These are phyloP conservation scores for Stevia rebaudiana DNA, from an alignment of 140 eudicot genomes.

Conservation along the genomic window DNA sequence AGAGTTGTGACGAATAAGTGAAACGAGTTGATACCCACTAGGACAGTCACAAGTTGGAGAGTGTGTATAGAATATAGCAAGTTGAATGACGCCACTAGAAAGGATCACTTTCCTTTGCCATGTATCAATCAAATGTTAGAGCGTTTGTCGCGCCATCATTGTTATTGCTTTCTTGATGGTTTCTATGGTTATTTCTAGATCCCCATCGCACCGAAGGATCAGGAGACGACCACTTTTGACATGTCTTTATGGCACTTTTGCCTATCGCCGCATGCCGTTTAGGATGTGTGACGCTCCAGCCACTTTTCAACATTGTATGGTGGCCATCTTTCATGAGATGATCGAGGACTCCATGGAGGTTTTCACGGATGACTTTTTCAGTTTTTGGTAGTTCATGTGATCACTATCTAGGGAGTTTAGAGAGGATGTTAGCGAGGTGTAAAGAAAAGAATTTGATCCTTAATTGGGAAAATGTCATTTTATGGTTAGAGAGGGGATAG, in stretches of 20 bases:
- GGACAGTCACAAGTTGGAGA: not conserved
- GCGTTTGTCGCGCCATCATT: not conserved
- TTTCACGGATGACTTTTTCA: not conserved
- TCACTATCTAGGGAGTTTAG: not conserved
- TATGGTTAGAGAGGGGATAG: not conserved
- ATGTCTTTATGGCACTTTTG: not conserved
- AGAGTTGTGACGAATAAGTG: not conserved
- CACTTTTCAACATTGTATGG: too few species aligned
- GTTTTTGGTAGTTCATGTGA: not conserved
- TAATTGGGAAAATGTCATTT: not conserved
- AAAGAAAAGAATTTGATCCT: not conserved
- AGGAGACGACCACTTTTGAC: not conserved
- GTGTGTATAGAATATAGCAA: too few species aligned
- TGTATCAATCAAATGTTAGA: slow-evolving; percentile 15
- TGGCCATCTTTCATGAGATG: not conserved
- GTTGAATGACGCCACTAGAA: not conserved
- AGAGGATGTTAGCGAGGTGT: not conserved
- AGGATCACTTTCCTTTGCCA: slow-evolving; percentile 21
- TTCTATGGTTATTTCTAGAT: slow-evolving; percentile 5
- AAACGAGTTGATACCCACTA: not conserved
- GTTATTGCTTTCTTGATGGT: slow-evolving; percentile 7
- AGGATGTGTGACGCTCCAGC: not conserved
- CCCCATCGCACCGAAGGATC: not conserved
- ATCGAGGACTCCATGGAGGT: not conserved
- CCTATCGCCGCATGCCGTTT: not conserved